A percentile compares a stretch with the other conserved stretches of the same genome.
Conservation (phyloP, 495 filamentous ascomycete genomes). For the Penicillium taxi region DNA sequence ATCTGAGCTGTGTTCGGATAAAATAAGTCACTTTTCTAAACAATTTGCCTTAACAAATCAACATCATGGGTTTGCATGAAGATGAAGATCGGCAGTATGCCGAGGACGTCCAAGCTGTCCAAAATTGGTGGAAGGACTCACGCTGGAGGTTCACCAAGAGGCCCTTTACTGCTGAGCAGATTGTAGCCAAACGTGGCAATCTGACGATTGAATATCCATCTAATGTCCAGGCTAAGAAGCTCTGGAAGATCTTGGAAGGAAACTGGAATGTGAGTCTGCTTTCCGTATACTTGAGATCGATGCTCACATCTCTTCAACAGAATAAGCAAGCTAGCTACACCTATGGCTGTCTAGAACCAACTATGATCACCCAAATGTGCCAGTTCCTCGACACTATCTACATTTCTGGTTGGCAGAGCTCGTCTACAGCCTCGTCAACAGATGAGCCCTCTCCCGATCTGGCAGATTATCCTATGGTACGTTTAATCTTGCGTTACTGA, state of each 20-base stretch:
- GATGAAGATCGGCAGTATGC: constrained; percentile 72
- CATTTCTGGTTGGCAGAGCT: constrained; percentile 98
- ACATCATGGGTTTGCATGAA: constrained; percentile 48
- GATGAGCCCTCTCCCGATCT: constrained; percentile 97
- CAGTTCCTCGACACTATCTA: constrained; percentile 98
- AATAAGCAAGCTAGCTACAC: constrained; percentile 81
- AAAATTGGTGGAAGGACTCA: constrained; percentile 89
- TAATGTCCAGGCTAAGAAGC: constrained; percentile 82
- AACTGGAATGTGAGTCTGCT: constrained; percentile 74
- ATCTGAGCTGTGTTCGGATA: constrained; percentile 24
- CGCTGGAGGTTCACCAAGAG: constrained; percentile 90
- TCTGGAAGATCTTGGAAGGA: constrained; percentile 81
- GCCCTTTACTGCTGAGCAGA: constrained; percentile 92
- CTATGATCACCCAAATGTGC: constrained; percentile 98
- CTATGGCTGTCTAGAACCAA: constrained; percentile 94
- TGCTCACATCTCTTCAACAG: constrained; percentile 34
- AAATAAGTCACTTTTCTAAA: constrained; percentile 23
- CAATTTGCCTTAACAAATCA: constrained; percentile 9
- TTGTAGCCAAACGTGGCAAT: constrained; percentile 87
- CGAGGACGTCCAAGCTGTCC: constrained; percentile 75
- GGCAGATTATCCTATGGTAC: constrained; percentile 93
- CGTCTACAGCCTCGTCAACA: constrained; percentile 85
- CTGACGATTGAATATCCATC: constrained; percentile 88
- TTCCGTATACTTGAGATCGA: no score
- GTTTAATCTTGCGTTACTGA: constrained; percentile 13